Percentiles rank a stretch among this genome's conserved stretches.
Evolutionary conservation across 331 rosid genomes (phyloP).

Genomic region (Saraca asoca): DNA sequence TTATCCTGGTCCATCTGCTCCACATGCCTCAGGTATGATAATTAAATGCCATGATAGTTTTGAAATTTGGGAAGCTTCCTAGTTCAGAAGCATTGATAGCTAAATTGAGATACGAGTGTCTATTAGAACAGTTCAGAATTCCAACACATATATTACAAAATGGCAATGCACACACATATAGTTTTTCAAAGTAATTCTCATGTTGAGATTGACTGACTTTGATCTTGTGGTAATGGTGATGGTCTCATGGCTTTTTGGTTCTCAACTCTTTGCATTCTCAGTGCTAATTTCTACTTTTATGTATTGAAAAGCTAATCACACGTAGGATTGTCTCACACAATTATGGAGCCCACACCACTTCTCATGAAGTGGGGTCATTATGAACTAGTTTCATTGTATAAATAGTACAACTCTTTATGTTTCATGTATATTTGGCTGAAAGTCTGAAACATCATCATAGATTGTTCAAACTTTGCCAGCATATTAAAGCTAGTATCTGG

Average conservation of each 20-base stretch:
- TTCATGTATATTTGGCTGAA: too few species aligned
- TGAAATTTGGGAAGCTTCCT: slow-evolving; percentile 18
- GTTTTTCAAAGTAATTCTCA: neutral
- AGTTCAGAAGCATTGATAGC: neutral
- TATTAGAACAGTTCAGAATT: neutral
- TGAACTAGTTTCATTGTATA: neutral
- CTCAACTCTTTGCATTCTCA: slow-evolving; percentile 13
- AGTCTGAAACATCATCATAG: too few species aligned
- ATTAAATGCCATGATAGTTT: neutral
- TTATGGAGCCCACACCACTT: too few species aligned
- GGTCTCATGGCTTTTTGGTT: slow-evolving; percentile 3
- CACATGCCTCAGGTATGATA: slow-evolving; percentile 18
- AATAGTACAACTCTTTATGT: too few species aligned
- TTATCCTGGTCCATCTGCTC: slow-evolving; percentile 51
- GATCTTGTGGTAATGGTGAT: neutral
- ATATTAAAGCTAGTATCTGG: too few species aligned
- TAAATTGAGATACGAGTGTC: slow-evolving; percentile 1
- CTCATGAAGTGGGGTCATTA: too few species aligned
- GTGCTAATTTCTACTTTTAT: neutral
- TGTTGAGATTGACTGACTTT: neutral
- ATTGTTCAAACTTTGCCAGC: too few species aligned
- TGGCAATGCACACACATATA: neutral
- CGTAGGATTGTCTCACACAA: too few species aligned
- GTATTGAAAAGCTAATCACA: too few species aligned
- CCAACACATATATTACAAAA: slow-evolving; percentile 2